Base-by-base conservation (phyloP, 441 rosid species). In the Capsella rubella region DNA sequence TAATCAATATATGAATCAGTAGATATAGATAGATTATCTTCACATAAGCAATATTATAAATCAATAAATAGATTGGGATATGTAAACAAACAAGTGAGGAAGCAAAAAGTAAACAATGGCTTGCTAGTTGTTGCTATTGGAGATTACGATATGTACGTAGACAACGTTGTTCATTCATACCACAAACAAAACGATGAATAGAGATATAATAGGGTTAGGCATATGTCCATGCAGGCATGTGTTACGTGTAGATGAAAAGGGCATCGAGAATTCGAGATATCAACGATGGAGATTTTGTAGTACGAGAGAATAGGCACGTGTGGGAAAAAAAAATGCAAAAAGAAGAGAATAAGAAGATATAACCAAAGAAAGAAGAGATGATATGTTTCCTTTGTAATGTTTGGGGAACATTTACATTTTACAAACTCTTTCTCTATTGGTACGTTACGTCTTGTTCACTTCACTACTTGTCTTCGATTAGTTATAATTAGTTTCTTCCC, bases 331-430 rank as follows among this genome's bases (percentile, higher is more conserved):
- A 45, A 28, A 9, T 34, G 52, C 70, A 70, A 72, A 21, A 60
- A 78, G 43, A 72, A 66, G 60, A 67, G 55, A 37, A 46, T 34
- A 63, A 46, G 64, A 52, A 21, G 75, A 60, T 50, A 74, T 37
- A 42, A 42, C 66, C 45, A 59, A 64, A 21, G 88, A 63, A 69
- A 72, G 82, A 73, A 80, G 80, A 18, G 12, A 67, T 1, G 69
- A 78, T 76, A 76, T 81, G 87, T 83, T 83, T 67, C 82, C 73
- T 65, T 81, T 60, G 43, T 55, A 58, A 57, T 47, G 25, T 21
- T 21, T 21, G 29, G 87, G 65, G 14, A 86, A 86, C 80, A 67
- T 65, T 67, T 21, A 21, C 25, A 21, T 21, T 21, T 21, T 83
- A 81, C 87, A 75, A 76, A 83, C 68, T 67, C 40, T 59, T 45